A percentile compares a stretch with the other conserved stretches of the same genome.
phyloP scores from a whole-genome alignment of 345 rosid species.

The Geranium rotundifolium region DNA sequence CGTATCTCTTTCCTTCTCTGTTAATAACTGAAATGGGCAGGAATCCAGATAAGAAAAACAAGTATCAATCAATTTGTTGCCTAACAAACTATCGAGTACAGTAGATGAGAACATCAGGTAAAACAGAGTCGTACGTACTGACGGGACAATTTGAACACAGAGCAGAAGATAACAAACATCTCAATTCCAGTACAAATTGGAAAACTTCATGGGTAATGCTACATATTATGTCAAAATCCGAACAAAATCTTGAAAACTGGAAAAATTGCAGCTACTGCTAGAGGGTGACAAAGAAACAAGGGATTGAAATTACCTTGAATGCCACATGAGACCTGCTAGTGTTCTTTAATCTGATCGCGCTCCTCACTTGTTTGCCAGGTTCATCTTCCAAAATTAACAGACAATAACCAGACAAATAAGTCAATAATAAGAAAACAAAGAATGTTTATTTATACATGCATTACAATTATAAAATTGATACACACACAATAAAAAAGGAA shows the following conservation, averaged over 20 bases:
- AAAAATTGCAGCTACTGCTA: neutral
- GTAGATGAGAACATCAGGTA: neutral
- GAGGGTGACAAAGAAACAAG: neutral
- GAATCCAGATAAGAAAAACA: neutral
- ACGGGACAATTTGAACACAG: neutral
- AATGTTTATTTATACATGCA: neutral
- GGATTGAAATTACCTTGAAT: constrained; percentile 50
- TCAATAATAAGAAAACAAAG: neutral
- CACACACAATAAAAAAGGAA: neutral
- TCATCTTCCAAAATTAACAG: constrained; percentile 40
- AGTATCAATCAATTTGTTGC: neutral
- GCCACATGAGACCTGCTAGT: constrained; percentile 85
- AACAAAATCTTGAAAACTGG: neutral
- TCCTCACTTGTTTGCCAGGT: constrained; percentile 80
- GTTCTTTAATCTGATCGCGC: constrained; percentile 82
- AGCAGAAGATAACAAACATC: neutral
- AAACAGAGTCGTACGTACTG: neutral
- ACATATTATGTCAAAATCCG: neutral
- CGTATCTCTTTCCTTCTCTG: too few relatives aligned
- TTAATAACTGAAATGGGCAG: neutral
- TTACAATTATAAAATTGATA: neutral
- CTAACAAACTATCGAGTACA: neutral
- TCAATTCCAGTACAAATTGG: too few relatives aligned
- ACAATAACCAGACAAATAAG: neutral
- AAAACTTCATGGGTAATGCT: neutral